A percentile compares a stretch with the other conserved stretches of the same genome.
Conservation (phyloP, 2,329 filamentous ascomycete genomes). For the Parascedosporium putredinis region DNA sequence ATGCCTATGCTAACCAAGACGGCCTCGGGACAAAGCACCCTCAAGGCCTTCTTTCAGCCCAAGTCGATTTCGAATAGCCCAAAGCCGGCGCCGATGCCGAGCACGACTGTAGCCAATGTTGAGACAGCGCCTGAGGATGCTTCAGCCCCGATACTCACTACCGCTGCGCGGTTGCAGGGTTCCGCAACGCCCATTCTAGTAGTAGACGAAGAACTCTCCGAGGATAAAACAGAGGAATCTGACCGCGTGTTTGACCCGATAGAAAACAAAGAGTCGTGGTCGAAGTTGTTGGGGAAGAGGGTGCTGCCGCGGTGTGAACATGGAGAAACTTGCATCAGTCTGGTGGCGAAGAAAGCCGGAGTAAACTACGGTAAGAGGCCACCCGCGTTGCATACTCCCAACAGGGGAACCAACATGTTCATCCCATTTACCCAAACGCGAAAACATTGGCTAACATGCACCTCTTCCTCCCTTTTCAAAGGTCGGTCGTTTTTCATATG, state of each 20-base stretch:
- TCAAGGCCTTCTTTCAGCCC: conserved; percentile 73
- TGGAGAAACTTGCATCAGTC: conserved; percentile 71
- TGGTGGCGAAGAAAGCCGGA: conserved; percentile 81
- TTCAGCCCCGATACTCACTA: not conserved
- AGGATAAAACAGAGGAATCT: not conserved
- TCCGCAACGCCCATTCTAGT: not conserved
- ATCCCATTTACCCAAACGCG: not conserved
- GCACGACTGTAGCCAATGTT: not conserved
- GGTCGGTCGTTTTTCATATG: conserved; percentile 56
- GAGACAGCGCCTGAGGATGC: not conserved
- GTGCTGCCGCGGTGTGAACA: conserved; percentile 76
- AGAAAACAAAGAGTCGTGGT: conserved; percentile 72
- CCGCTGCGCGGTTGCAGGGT: no score
- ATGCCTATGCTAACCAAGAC: conserved; percentile 18
- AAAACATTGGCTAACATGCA: no score
- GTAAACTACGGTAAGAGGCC: conserved; percentile 63
- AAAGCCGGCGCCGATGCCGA: not conserved
- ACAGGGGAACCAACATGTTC: no score
- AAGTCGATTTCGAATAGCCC: conserved; percentile 23
- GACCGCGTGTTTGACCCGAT: conserved; percentile 55
- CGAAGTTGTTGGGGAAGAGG: conserved; percentile 68
- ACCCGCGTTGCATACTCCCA: no score
- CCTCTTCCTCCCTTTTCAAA: conserved; percentile 18
- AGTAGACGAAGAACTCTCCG: not conserved
- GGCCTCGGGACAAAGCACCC: conserved; percentile 37